Percentiles rank a stretch among this genome's conserved stretches.
phyloP scores from a whole-genome alignment of 2,329 filamentous ascomycete species.

The Alternaria brassicicola region DNA sequence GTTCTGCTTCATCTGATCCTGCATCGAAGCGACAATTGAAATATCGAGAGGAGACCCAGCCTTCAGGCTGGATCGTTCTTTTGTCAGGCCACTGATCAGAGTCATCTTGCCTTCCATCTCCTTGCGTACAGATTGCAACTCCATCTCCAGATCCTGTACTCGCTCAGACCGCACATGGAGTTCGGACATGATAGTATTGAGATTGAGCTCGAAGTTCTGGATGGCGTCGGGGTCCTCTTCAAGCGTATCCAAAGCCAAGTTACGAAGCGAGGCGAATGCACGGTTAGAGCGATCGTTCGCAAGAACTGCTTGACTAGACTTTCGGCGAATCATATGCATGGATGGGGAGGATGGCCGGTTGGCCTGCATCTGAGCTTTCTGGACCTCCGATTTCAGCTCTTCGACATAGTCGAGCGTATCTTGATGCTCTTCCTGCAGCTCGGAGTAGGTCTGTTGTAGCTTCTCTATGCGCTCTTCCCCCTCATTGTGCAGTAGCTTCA shows the following conservation, averaged over 20 bases:
- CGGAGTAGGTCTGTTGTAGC: conserved; percentile 78
- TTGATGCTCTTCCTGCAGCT: conserved; percentile 81
- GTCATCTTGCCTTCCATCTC: conserved; percentile 98
- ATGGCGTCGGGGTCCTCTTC: conserved; percentile 80
- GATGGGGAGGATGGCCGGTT: conserved; percentile 65
- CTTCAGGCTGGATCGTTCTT: conserved; percentile 90
- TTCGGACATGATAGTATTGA: conserved; percentile 92
- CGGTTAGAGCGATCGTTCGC: conserved; percentile 89
- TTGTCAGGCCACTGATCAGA: conserved; percentile 90
- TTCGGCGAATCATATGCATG: conserved; percentile 85
- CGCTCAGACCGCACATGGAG: conserved; percentile 85
- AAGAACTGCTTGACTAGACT: conserved; percentile 88
- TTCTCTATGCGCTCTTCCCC: conserved; percentile 77
- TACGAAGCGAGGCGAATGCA: conserved; percentile 86
- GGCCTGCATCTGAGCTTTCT: conserved; percentile 74
- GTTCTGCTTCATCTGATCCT: conserved; percentile 85
- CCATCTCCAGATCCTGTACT: conserved; percentile 86
- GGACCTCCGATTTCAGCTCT: conserved; percentile 84
- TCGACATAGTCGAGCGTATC: conserved; percentile 85
- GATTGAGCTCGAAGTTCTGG: conserved; percentile 90
- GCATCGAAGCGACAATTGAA: conserved; percentile 83
- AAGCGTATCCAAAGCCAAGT: conserved; percentile 86
- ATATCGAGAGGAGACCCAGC: conserved; percentile 83
- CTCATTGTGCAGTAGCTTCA: conserved; percentile 73
- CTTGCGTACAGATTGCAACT: conserved; percentile 81